Evolutionary conservation across 306 rosid genomes (phyloP), one percentile per base, ranked within the genome.

Genomic region (Pyrus communis): DNA sequence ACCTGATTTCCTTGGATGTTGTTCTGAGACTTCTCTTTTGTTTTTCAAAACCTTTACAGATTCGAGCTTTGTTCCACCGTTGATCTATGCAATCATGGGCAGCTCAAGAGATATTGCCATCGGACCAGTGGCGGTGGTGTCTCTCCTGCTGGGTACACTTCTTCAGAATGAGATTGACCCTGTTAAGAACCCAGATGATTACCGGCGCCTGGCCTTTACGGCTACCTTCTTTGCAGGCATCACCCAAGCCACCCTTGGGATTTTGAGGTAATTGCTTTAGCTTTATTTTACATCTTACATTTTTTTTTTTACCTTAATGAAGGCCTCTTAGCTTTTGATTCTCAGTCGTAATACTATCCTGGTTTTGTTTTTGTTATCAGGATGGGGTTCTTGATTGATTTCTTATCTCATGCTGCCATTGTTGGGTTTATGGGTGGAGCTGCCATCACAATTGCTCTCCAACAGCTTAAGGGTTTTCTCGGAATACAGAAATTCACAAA

Each of bases 371-470:
- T 62, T 65, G 59, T 58, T 59, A 67, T 27, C 92, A 94, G 98
- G 86, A 75, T 95, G 85, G 98, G 98, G 33, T 92, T 95, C 87
- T 86, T 95, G 93, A 92, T 95, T 67, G 98, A 95, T 75, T 95
- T 92, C 79, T 89, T 92, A 72, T 95, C 98, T 12, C 98, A 95
- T 84, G 98, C 97, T 84, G 98, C 98, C 84, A 84, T 92, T 80
- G 98, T 92, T 7, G 98, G 98, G 51, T 95, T 95, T 80, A 92
- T 95, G 98, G 98, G 96, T 31, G 98, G 98, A 75, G 97, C 98
- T 82, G 98, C 98, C 43, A 92, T 95, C 83, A 95, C 98, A 52
- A 95, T 95, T 82, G 85, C 97, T 74, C 98, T 95, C 65, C 98
- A 95, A 80, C 98, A 95, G 83, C 98, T 95, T 14, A 92, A 95